Evolutionary conservation across 495 filamentous ascomycete species (phyloP).

Genomic region (Platismatia glauca): DNA sequence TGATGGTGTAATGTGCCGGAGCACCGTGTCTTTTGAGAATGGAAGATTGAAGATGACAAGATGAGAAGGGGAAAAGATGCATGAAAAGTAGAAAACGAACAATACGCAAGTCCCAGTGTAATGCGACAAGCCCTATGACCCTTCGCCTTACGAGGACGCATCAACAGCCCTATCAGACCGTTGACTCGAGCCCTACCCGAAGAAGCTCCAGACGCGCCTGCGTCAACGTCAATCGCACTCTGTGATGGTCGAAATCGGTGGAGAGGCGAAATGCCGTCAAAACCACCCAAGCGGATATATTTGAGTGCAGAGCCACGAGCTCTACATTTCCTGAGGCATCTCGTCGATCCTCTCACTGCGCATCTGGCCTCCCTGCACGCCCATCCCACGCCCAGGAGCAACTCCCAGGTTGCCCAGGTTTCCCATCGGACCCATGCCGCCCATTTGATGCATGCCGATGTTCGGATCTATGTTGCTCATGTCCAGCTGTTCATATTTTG

Average conservation of each 20-base stretch:
- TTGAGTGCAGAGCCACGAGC: neutral
- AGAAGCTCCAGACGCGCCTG: constrained; percentile 4
- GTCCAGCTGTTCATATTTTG: constrained; percentile 15
- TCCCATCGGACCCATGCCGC: constrained; percentile 10
- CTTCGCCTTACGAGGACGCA: constrained; percentile 15
- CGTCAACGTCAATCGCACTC: constrained; percentile 11
- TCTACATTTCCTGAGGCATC: constrained; percentile 19
- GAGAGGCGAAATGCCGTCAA: constrained; percentile 2
- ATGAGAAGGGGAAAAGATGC: too few relatives aligned
- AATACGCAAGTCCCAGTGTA: constrained; percentile 3
- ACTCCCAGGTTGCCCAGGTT: constrained; percentile 11
- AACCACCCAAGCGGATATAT: neutral
- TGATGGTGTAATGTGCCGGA: neutral
- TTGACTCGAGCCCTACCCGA: constrained; percentile 16
- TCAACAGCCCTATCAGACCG: constrained; percentile 16
- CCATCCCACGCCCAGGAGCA: constrained; percentile 11
- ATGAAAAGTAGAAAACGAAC: constrained; percentile 12
- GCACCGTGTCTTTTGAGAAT: constrained; percentile 7
- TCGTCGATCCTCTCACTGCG: constrained; percentile 18
- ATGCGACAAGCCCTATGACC: constrained; percentile 13
- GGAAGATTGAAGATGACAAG: neutral
- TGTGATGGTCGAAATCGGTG: neutral
- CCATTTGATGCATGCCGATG: constrained; percentile 16
- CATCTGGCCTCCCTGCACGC: constrained; percentile 14
- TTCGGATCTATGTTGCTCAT: constrained; percentile 22